Evolutionary conservation across 495 filamentous ascomycete genomes (phyloP).

Genomic region (Entonaema liquescens): DNA sequence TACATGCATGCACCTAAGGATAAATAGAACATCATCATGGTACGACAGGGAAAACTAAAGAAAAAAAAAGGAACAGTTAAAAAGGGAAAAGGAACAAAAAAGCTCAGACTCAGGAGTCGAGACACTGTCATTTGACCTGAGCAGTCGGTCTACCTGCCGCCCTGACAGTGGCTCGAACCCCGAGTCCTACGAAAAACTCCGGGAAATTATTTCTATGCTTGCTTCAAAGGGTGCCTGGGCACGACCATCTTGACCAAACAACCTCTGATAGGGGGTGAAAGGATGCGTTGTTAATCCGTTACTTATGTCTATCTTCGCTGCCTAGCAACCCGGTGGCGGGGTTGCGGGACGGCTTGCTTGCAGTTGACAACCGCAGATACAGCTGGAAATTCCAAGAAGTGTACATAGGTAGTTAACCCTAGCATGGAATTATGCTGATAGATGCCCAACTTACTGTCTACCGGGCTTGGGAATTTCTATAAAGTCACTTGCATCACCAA

Average conservation of each 20-base stretch:
- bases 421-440: no score
- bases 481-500: no score
- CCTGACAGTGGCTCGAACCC: background rate
- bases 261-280: background rate
- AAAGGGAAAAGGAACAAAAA: background rate
- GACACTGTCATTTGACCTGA: slow-evolving; percentile 37
- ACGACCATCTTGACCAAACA: background rate
- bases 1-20: no score
- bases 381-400: no score
- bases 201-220: background rate
- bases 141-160: background rate
- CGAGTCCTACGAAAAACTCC: background rate
- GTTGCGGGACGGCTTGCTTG: background rate
- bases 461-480: no score
- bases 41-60: no score
- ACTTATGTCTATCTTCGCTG: background rate
- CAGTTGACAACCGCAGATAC: no score
- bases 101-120: background rate
- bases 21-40: no score
- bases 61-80: background rate
- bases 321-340: background rate
- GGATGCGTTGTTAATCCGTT: background rate
- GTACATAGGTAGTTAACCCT: no score
- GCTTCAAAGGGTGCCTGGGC: background rate
- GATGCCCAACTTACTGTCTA: no score